Conservation (phyloP, 2,329 filamentous ascomycete species). For the Aspergillus fijiensis region DNA sequence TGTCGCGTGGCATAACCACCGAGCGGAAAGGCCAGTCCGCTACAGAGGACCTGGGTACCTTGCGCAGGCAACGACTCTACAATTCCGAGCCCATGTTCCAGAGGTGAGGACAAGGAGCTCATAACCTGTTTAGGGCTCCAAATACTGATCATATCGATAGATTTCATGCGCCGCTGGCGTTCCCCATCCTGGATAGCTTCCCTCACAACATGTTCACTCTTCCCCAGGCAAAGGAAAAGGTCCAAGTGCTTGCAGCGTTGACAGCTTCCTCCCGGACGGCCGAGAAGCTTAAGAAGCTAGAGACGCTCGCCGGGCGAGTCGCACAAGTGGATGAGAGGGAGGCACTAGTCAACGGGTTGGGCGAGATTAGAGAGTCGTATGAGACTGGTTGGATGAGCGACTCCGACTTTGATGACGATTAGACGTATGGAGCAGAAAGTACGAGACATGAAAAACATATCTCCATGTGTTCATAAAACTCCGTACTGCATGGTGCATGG, state of each 20-base stretch:
- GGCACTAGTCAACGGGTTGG: slow-evolving; percentile 73
- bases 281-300: slow-evolving; percentile 64
- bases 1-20: slow-evolving; percentile 29
- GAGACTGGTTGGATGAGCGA: slow-evolving; percentile 83
- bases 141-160: slow-evolving; percentile 20
- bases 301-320: slow-evolving; percentile 61
- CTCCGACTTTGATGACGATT: slow-evolving; percentile 46
- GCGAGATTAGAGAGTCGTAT: slow-evolving; percentile 82
- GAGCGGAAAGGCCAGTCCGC: slow-evolving; percentile 14
- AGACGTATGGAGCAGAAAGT: background rate
- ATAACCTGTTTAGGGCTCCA: background rate
- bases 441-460: background rate
- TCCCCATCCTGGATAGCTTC: slow-evolving; percentile 80
- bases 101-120: slow-evolving; percentile 24
- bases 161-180: slow-evolving; percentile 53
- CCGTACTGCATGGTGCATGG: background rate
- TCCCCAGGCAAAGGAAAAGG: slow-evolving; percentile 45
- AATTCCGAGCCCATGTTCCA: slow-evolving; percentile 37
- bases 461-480: background rate
- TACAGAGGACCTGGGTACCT: slow-evolving; percentile 25
- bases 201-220: slow-evolving; percentile 68
- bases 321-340: slow-evolving; percentile 79
- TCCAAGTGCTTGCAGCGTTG: slow-evolving; percentile 55
- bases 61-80: slow-evolving; percentile 33
- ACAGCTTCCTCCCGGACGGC: slow-evolving; percentile 75